A percentile compares a stretch with the other conserved stretches of the same genome.
Conservation (phyloP, 1,139 yeast species). For the Sugiyamaella neomexicana region DNA sequence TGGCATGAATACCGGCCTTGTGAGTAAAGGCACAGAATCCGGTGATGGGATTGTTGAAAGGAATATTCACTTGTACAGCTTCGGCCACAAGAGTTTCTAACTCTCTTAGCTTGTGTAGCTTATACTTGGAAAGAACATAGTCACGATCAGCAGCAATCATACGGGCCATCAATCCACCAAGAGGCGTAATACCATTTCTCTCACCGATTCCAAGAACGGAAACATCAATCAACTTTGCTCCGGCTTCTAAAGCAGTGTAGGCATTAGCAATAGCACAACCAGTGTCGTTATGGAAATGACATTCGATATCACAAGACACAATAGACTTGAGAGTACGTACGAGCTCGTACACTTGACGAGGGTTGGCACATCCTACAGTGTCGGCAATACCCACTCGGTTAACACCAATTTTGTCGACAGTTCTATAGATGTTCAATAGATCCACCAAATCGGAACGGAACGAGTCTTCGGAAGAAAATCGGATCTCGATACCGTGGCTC, state of each 20-base stretch:
- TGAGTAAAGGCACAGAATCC: conserved; percentile 99
- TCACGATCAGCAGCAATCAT: conserved; percentile 99
- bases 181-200: conserved; percentile 97
- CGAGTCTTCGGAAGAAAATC: conserved; percentile 96
- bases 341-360: conserved; percentile 96
- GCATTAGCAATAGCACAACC: conserved; percentile 99
- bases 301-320: conserved; percentile 95
- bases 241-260: conserved; percentile 96
- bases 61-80: conserved; percentile 94
- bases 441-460: conserved; percentile 97
- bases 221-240: conserved; percentile 93
- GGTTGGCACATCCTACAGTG: conserved; percentile 98
- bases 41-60: conserved; percentile 97
- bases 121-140: conserved; percentile 91
- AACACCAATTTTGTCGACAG: conserved; percentile 96
- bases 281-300: conserved; percentile 98
- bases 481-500: conserved; percentile 93
- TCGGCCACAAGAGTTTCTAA: conserved; percentile 95
- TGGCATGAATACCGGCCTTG: conserved; percentile 99
- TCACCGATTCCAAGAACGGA: conserved; percentile 98
- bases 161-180: conserved; percentile 98
- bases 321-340: conserved; percentile 91
- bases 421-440: conserved; percentile 88
- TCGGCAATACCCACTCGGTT: conserved; percentile 99
- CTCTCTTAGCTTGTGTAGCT: conserved; percentile 93